Evolutionary conservation across 2,329 filamentous ascomycete species (phyloP), one percentile per base, ranked within the genome.

Genomic region (Thyridium curvatum): DNA sequence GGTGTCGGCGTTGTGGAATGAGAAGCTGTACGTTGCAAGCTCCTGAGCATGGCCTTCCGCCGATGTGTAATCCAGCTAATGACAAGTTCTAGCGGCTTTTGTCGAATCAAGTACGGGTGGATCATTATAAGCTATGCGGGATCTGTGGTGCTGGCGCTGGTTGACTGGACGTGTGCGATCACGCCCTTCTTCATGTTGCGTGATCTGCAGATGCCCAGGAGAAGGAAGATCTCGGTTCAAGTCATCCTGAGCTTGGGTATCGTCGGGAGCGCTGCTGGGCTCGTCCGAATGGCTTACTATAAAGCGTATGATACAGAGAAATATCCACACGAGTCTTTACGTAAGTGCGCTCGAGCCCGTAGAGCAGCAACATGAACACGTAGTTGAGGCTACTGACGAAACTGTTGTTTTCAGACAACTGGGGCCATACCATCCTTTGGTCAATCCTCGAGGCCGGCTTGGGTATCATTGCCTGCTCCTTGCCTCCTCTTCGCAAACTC

Each of bases 101-200:
- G 41, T 37, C 38, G 29, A n/a, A 36, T 37, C 31, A 36, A 34
- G 21, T 18, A 46, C 9, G 41, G 43, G 6, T 45, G 41, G 28
- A 36, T 39, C 14, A 32, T 34, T 16, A 39, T 52, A 29, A 49
- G 49, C 33, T 46, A 46, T 17, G 37, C 44, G 17, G 48, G 47
- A 4, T 48, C 53, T 0, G 39, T 44, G 3, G 44, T 52, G 5
- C 49, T 51, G 13, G 50, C 52, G 4, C 38, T 47, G 1, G 44
- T 50, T 0, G 56, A 58, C 30, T 57, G 55, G 53, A 41, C 47
- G 1, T 56, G 49, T 18, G 54, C 52, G 10, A 51, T 48, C 6
- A 49, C 49, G 3, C 56, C 56, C 1, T 54, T 56, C 38, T 58
- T 58, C 36, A 49, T 59, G 4, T 35, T 59, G 1, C 35, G 41